Base-by-base conservation (phyloP, 768 basidiomycete genomes). In the Clavulina sp. region DNA sequence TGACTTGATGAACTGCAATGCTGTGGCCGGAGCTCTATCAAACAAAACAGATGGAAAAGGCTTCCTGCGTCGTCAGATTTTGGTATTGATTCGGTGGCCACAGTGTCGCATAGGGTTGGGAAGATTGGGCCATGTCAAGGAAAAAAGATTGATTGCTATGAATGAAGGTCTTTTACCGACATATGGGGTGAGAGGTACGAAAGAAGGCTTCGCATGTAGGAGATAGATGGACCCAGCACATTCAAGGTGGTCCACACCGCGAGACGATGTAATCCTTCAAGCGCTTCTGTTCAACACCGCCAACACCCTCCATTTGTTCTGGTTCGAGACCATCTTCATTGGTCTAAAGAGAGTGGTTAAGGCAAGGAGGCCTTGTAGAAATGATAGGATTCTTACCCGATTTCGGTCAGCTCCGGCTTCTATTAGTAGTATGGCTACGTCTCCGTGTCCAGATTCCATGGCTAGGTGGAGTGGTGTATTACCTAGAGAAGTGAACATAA, bases 381-480 rank as follows among this genome's bases (percentile, higher is more conserved):
- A 36, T 24, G 19, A 29, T 41, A 19, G 38, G 28, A 48, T 50
- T 23, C 29, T 2, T 46, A 38, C 5, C 4, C 30, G 18, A 19
- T 18, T 41, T 29, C 93, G 79, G 70, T 96, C 93, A 5, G 92
- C 92, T 19, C 93, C 93, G 43, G 88, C 92, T 62, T 93, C 87
- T 54, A 99, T 93, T 48, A 99, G 73, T 48, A 84, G 64, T 2
- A 89, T 84, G 6, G 93, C 93, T 16, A 80, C 84, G 62, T 88
- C 81, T 13, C 86, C 93, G 61, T 96, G 85, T 18, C 81, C 93
- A 50, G 85, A 89, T 60, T 99, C 93, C 81, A 99, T 84, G 18
- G 93, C 92, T 30, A 99, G 76, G 71, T 99, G 95, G 33, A 99
- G 69, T 2, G 95, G 89, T 1, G 95, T 96, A 61, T 96, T 95